Evolutionary conservation across 306 rosid genomes (phyloP).

Genomic region (Gillenia trifoliata): DNA sequence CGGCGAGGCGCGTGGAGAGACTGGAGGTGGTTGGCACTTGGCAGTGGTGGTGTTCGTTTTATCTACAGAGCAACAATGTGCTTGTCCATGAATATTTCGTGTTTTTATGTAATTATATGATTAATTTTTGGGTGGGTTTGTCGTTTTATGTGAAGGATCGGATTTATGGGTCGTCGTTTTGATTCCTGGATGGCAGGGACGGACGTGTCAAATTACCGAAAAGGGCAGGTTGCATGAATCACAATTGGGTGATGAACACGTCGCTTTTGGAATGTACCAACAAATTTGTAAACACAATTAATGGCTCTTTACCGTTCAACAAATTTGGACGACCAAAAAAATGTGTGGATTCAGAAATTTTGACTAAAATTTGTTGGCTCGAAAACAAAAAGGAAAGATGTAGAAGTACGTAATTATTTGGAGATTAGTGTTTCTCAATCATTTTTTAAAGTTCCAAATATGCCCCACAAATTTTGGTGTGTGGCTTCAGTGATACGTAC

Average conservation of each 20-base stretch:
- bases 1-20: background rate
- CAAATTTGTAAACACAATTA: background rate
- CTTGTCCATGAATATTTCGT: constrained; percentile 11
- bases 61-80: background rate
- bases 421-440: too few relatives aligned
- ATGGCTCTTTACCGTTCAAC: background rate
- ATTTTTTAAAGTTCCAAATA: too few relatives aligned
- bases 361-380: background rate
- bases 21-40: background rate
- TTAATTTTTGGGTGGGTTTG: background rate
- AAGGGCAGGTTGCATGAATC: background rate
- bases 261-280: background rate
- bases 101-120: background rate
- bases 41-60: constrained; percentile 6
- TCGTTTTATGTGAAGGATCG: constrained; percentile 11
- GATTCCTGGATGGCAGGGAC: background rate
- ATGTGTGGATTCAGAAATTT: background rate
- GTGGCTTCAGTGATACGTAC: too few relatives aligned
- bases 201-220: background rate
- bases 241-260: background rate
- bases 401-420: background rate
- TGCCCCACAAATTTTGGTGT: too few relatives aligned
- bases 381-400: background rate
- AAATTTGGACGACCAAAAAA: background rate
- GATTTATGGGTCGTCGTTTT: background rate